Evolutionary conservation across 2,329 filamentous ascomycete species (phyloP).

Genomic region (Blumeriella jaapii): DNA sequence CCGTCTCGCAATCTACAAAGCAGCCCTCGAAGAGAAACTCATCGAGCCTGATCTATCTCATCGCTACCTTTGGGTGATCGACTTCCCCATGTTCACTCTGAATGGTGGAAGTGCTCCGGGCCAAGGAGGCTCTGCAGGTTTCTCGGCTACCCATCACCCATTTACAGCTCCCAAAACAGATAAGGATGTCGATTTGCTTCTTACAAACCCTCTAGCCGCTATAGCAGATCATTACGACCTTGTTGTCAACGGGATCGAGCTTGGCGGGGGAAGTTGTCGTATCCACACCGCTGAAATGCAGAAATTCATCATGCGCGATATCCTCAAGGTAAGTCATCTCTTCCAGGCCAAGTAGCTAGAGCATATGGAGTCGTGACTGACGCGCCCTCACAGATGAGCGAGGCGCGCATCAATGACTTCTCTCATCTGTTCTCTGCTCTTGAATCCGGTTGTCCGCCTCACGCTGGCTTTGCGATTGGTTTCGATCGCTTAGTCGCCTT

Average conservation of each 20-base stretch:
- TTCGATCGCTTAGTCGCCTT: constrained; percentile 81
- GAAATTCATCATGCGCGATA: constrained; percentile 70
- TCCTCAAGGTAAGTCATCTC: constrained; percentile 44
- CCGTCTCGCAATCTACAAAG: constrained; percentile 23
- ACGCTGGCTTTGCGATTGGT: constrained; percentile 85
- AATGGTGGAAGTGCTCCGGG: constrained; percentile 41
- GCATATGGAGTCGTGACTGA: not conserved
- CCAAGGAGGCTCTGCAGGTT: constrained; percentile 69
- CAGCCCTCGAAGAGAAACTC: constrained; percentile 19
- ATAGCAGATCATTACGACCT: constrained; percentile 90
- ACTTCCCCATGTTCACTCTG: constrained; percentile 88
- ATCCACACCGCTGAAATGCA: constrained; percentile 80
- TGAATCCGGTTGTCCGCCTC: constrained; percentile 78
- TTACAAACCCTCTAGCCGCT: constrained; percentile 58
- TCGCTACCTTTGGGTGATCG: constrained; percentile 71
- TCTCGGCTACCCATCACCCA: constrained; percentile 85
- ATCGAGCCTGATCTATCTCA: constrained; percentile 30
- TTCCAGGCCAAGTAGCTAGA: not conserved
- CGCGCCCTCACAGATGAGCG: constrained; percentile 22
- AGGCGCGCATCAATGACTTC: constrained; percentile 67
- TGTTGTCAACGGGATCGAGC: constrained; percentile 87
- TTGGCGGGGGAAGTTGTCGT: constrained; percentile 85
- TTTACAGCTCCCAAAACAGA: constrained; percentile 77
- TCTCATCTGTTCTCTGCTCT: constrained; percentile 75
- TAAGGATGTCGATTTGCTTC: constrained; percentile 62